Base-by-base conservation (phyloP, 192 early-diverging fungal genomes). In the Ambispora gerdemannii region DNA sequence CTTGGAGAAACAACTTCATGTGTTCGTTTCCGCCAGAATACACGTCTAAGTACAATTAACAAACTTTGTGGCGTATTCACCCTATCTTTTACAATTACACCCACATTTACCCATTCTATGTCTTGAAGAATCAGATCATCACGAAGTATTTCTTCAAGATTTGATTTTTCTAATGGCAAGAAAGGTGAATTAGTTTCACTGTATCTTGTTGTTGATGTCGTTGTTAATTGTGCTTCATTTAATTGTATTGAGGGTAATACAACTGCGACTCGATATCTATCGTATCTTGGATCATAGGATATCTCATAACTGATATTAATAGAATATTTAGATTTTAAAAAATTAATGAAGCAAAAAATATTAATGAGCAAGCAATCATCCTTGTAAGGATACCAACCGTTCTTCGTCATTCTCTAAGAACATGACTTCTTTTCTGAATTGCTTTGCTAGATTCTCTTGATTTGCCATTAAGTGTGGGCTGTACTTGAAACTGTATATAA, bases 401-500 rank as follows among this genome's bases (percentile, higher is more conserved):
- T 80, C 79, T 24, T 80, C 75, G 35, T 80, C 79, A 32, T 80
- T 80, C 60, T 80, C 79, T 17, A 80, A 20, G 38, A 77, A 72
- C 61, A 77, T 51, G 0, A 80, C 79, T 34, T 77, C 74, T 25
- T 63, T 74, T 63, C 74, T 73, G 4, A 80, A 32, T 28, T 71
- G 52, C 69, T 74, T 72, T 70, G 63, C 74, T 2, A 76, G 63
- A 60, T 75, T 66, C 38, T 80, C 71, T 15, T 72, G 56, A 47
- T 84, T 80, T 71, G 71, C 72, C 51, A 88, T 75, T 17, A 87
- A 35, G 32, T 78, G 70, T 0, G 81, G 84, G 0, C 65, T 64
- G 52, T 87, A 88, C 51, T 88, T 87, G 65, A 82, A 80, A 65
- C 85, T 87, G 50, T 13, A 19, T 25, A 25, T 20, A 8, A 22